Conservation (phyloP, 306 rosid genomes). For the Ochetophila trinervis region DNA sequence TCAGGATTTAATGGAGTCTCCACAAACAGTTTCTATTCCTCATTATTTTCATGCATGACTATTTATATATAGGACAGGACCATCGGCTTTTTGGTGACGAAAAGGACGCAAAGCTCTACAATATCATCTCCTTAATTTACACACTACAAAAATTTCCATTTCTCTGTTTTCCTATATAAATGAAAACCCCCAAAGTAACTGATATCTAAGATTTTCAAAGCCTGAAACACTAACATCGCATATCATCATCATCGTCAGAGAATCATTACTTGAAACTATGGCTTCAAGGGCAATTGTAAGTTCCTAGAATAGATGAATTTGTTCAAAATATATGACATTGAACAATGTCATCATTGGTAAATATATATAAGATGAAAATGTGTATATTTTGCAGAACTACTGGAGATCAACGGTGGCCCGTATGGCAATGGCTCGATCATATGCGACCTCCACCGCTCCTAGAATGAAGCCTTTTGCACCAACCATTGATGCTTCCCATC, state of each 20-base stretch:
- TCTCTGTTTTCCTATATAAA: slow-evolving; percentile 1
- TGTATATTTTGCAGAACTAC: slow-evolving; percentile 10
- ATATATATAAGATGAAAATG: background rate
- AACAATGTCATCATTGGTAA: background rate
- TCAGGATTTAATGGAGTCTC: background rate
- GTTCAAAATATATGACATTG: background rate
- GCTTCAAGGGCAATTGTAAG: slow-evolving; percentile 10
- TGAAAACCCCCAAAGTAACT: background rate
- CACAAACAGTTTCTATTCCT: background rate
- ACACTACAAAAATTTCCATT: background rate
- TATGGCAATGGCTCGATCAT: slow-evolving; percentile 14
- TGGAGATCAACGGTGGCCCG: slow-evolving; percentile 24
- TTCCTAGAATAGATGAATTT: background rate
- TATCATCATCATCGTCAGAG: background rate
- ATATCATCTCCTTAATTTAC: background rate
- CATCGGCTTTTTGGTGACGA: no score
- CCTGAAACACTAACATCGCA: background rate
- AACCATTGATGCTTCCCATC: slow-evolving; percentile 9
- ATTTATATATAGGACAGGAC: background rate
- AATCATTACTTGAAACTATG: background rate
- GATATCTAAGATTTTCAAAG: background rate
- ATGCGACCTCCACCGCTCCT: slow-evolving; percentile 22
- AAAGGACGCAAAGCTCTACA: no score
- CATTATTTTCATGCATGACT: background rate
- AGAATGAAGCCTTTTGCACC: slow-evolving; percentile 17